Conservation (phyloP, 2,329 filamentous ascomycete genomes). For the Malbranchea zuffiana region DNA sequence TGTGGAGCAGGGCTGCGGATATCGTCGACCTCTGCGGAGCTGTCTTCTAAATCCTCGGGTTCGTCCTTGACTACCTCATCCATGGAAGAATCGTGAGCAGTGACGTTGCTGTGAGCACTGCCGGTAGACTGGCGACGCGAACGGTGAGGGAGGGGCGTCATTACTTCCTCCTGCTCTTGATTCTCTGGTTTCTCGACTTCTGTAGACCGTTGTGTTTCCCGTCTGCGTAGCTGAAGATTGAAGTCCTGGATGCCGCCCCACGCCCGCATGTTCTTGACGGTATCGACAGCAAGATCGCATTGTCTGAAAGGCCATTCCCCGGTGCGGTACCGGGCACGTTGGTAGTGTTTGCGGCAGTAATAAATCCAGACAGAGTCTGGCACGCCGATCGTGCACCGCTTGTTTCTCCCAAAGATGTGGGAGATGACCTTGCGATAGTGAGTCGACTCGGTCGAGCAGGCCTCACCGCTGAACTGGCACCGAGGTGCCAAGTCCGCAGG, state of each 20-base stretch:
- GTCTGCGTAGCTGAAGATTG: slow-evolving; percentile 53
- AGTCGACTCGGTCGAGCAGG: slow-evolving; percentile 24
- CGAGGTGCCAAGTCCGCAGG: slow-evolving; percentile 1
- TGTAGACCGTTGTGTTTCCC: slow-evolving; percentile 35
- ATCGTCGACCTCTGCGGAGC: neutral
- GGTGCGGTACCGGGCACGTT: slow-evolving; percentile 61
- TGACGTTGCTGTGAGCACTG: neutral
- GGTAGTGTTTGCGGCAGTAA: slow-evolving; percentile 74
- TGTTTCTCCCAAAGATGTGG: slow-evolving; percentile 75
- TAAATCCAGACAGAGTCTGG: slow-evolving; percentile 61
- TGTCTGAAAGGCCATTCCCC: slow-evolving; percentile 48
- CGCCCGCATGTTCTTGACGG: slow-evolving; percentile 50
- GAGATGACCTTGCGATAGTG: slow-evolving; percentile 64
- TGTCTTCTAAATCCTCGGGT: neutral
- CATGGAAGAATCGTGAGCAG: slow-evolving; percentile 1
- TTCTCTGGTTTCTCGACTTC: slow-evolving; percentile 1
- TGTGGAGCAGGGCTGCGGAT: slow-evolving; percentile 7
- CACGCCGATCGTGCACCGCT: slow-evolving; percentile 60
- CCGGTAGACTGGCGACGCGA: neutral
- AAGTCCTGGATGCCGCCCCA: slow-evolving; percentile 54
- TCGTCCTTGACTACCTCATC: neutral
- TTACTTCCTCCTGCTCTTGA: neutral
- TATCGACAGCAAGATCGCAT: slow-evolving; percentile 51
- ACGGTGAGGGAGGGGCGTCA: neutral
- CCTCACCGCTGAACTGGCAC: slow-evolving; percentile 17